phyloP scores from a whole-genome alignment of 2,329 filamentous ascomycete genomes.

The Trichoderma citrinoviride region DNA sequence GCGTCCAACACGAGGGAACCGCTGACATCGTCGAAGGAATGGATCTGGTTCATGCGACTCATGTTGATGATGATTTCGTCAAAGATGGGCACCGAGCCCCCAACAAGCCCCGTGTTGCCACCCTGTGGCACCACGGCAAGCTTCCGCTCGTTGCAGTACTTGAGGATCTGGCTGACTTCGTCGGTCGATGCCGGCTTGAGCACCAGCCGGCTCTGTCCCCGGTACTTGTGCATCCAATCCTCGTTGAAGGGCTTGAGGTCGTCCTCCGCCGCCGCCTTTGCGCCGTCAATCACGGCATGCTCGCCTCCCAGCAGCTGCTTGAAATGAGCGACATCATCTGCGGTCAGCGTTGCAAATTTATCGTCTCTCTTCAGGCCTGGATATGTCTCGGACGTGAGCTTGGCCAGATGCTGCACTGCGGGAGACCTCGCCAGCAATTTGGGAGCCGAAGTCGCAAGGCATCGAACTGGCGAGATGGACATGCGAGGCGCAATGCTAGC shows the following conservation, averaged over 20 bases:
- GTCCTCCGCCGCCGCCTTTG: conserved; percentile 57
- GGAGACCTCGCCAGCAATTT: conserved; percentile 30
- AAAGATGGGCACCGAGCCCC: conserved; percentile 93
- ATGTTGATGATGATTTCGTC: conserved; percentile 96
- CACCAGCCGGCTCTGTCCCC: conserved; percentile 82
- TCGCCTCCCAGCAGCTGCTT: conserved; percentile 73
- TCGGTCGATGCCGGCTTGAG: conserved; percentile 81
- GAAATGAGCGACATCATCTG: conserved; percentile 81
- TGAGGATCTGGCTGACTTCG: conserved; percentile 85
- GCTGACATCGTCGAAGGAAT: conserved; percentile 89
- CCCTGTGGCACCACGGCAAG: conserved; percentile 96
- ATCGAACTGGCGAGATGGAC: conserved; percentile 23
- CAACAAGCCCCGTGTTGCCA: conserved; percentile 93
- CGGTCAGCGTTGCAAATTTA: conserved; percentile 69
- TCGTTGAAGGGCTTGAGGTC: conserved; percentile 91
- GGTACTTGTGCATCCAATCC: conserved; percentile 99
- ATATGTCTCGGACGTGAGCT: conserved; percentile 83
- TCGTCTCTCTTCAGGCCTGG: conserved; percentile 77
- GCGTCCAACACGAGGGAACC: conserved; percentile 88
- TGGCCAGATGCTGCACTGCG: conserved; percentile 36
- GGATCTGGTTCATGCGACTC: conserved; percentile 84
- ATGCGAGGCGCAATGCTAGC: neutral
- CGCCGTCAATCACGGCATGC: conserved; percentile 74
- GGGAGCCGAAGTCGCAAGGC: conserved; percentile 33
- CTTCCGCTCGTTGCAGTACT: conserved; percentile 91